Evolutionary conservation across 805 yeast genomes (phyloP), one percentile per base, ranked within the genome.

Genomic region (Ogataea angusta): DNA sequence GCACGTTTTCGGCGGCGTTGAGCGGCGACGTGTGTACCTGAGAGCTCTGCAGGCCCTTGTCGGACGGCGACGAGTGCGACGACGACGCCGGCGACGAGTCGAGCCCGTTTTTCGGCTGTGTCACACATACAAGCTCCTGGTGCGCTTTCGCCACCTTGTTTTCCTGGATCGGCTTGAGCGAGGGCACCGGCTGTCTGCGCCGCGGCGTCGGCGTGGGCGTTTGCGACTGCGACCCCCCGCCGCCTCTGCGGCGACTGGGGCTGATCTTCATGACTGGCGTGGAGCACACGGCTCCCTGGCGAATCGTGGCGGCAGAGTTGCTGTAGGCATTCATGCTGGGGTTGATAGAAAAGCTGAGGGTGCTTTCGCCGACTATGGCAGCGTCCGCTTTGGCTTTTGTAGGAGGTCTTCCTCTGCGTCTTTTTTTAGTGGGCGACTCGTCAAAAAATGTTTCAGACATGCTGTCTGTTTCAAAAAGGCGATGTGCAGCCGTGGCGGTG

Each of bases 241-340:
- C 34, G 6, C 45, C 36, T 28, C 48, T 44, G 36, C 56, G 47
- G 35, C 49, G 46, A 15, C 46, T 54, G 4, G 62, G 63, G 15
- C 56, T 58, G n/a, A 60, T 49, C 24, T 52, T 52, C 64, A 60
- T 60, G n/a, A 59, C 53, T 6, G 65, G 64, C 6, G 58, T 56
- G 2, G 64, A 54, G 24, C 52, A 47, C 30, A 59, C 49, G 13
- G 60, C 63, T 7, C 51, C 51, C 39, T 58, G 57, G 29, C 51
- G 50, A 5, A 54, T 51, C 9, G 54, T 53, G 3, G 63, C 63
- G 6, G 62, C 60, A 6, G 63, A 57, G 30, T 53, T 49, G 17
- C 49, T 47, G 14, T 49, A 50, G 7, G 59, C 60, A 46, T 48
- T 56, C 24, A 49, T 30, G 5, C 43, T 49, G 2, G 55, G 28